Percentiles rank a stretch among this genome's conserved stretches.
Conservation (phyloP, 345 rosid species). For the Eucalyptus sp. region DNA sequence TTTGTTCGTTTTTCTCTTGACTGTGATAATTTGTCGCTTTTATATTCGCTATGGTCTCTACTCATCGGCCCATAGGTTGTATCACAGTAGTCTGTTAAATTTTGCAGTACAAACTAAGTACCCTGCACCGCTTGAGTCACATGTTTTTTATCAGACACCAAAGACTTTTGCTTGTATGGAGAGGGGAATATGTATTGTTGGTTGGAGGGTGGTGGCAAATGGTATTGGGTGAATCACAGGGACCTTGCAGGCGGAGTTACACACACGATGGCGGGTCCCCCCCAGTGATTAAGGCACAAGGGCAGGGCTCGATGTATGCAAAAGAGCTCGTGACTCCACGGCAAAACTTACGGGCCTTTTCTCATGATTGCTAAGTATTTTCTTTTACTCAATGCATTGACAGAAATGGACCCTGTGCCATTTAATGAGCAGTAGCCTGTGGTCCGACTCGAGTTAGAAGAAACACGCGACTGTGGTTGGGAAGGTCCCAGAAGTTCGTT, state of each 20-base stretch:
- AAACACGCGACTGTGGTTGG: background rate
- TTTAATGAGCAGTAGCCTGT: background rate
- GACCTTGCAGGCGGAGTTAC: background rate
- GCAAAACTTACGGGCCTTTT: background rate
- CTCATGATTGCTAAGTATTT: background rate
- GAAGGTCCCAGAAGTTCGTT: background rate
- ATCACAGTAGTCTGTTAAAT: background rate
- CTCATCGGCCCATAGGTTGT: background rate
- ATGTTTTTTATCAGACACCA: background rate
- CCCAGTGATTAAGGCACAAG: background rate
- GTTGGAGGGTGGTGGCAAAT: background rate
- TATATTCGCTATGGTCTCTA: background rate
- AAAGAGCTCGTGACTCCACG: background rate
- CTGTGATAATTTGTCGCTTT: background rate
- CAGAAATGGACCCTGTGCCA: background rate
- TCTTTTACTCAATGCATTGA: background rate
- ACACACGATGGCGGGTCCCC: background rate
- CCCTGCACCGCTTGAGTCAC: background rate
- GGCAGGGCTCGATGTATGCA: background rate
- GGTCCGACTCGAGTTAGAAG: background rate
- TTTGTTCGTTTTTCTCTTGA: background rate
- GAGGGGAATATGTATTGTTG: background rate
- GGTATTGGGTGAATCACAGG: background rate
- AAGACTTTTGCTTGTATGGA: background rate
- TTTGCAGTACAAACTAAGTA: background rate